A percentile compares a stretch with the other conserved stretches of the same genome.
These are phyloP conservation scores for Botryotinia narcissicola DNA, from an alignment of 2,329 filamentous ascomycete species.

Conservation along the genomic window DNA sequence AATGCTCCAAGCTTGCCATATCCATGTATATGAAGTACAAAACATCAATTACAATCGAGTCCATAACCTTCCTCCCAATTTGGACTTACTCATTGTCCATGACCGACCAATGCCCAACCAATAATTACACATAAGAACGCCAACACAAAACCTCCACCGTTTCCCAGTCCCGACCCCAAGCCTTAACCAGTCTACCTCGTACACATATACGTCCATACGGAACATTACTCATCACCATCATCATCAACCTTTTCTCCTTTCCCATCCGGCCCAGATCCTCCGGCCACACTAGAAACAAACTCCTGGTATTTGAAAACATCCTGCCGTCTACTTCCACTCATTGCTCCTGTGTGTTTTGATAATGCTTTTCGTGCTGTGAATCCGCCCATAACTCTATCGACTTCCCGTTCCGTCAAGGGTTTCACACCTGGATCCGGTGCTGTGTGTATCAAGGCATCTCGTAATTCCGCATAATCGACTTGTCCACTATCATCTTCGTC, in stretches of 20 bases:
- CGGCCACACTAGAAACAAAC: constrained; percentile 59
- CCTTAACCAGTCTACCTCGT: constrained; percentile 6
- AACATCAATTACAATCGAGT: background rate
- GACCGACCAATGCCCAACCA: constrained; percentile 12
- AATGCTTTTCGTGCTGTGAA: constrained; percentile 85
- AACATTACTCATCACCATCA: constrained; percentile 19
- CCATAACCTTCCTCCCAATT: constrained; percentile 17
- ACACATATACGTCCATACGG: constrained; percentile 18
- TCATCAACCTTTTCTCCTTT: constrained; percentile 28
- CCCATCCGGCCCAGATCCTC: constrained; percentile 32
- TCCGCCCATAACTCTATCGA: constrained; percentile 82
- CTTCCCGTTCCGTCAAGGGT: constrained; percentile 66
- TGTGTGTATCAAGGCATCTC: constrained; percentile 79
- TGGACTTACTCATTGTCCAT: constrained; percentile 5
- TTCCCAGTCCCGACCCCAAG: constrained; percentile 5
- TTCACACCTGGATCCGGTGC: constrained; percentile 69
- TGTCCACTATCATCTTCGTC: constrained; percentile 95
- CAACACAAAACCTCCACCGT: background rate
- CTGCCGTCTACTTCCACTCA: constrained; percentile 58
- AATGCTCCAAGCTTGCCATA: background rate
- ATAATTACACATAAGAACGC: constrained; percentile 18
- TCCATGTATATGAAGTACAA: background rate
- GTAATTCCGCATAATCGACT: constrained; percentile 77
- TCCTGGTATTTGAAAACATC: constrained; percentile 95
- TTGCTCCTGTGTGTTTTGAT: constrained; percentile 52